Conservation (phyloP, 1,139 yeast species). For the Candida glucosophila region DNA sequence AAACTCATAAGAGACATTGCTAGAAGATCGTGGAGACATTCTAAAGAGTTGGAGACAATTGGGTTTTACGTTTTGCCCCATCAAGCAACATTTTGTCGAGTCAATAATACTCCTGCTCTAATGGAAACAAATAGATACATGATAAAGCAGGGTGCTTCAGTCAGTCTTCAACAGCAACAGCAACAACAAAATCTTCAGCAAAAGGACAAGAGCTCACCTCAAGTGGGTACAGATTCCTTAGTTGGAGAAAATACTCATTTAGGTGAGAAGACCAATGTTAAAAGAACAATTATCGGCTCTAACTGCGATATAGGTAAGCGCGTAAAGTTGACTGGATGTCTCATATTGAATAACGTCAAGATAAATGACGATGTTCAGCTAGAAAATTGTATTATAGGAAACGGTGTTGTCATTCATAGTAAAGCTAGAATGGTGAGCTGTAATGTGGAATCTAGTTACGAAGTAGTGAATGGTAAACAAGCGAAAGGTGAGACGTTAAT, state of each 20-base stretch:
- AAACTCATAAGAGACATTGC: slow-evolving; percentile 81
- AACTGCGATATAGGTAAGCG: slow-evolving; percentile 73
- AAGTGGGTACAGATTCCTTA: slow-evolving; percentile 80
- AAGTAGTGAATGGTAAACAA: slow-evolving; percentile 51
- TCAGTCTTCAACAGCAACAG: slow-evolving; percentile 27
- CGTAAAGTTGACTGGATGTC: slow-evolving; percentile 82
- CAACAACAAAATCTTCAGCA: slow-evolving; percentile 26
- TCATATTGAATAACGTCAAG: slow-evolving; percentile 60
- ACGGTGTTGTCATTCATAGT: slow-evolving; percentile 48
- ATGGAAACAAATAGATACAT: slow-evolving; percentile 86
- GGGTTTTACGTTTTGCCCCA: slow-evolving; percentile 59
- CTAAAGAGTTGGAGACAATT: slow-evolving; percentile 47
- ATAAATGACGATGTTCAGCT: slow-evolving; percentile 78
- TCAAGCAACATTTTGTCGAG: slow-evolving; percentile 62
- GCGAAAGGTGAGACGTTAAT: slow-evolving; percentile 80
- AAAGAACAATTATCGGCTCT: slow-evolving; percentile 70
- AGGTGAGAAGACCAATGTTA: slow-evolving; percentile 78
- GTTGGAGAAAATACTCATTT: slow-evolving; percentile 53
- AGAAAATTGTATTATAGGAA: slow-evolving; percentile 87
- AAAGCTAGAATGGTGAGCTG: slow-evolving; percentile 65
- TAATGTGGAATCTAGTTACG: slow-evolving; percentile 74
- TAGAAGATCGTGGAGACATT: slow-evolving; percentile 86
- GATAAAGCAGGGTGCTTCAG: slow-evolving; percentile 43
- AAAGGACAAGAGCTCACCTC: slow-evolving; percentile 58
- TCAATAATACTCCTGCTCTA: slow-evolving; percentile 70